These are phyloP conservation scores for Acanthamoeba quina DNA, from an alignment of 208 protist genomes.

Conservation along the genomic window DNA sequence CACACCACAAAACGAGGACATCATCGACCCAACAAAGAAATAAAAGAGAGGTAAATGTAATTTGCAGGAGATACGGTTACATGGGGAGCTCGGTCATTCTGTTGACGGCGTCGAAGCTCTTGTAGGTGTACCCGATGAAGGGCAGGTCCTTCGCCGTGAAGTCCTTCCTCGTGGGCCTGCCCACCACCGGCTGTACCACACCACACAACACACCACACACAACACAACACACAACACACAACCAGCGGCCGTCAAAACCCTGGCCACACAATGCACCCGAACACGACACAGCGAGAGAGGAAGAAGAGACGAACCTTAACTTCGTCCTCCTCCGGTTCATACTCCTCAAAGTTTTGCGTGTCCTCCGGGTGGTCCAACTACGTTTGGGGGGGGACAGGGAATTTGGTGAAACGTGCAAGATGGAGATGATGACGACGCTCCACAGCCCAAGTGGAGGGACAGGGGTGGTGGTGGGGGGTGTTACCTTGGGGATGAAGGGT, in stretches of 20 bases:
- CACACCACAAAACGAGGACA: too few species aligned
- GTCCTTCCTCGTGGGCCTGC: neutral
- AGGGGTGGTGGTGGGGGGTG: neutral
- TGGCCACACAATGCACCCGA: neutral
- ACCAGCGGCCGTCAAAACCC: neutral
- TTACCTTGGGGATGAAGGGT: slow-evolving; percentile 62
- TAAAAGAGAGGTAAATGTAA: neutral
- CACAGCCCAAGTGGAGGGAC: neutral
- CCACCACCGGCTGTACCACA: neutral
- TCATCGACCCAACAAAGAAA: too few species aligned
- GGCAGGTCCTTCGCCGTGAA: slow-evolving; percentile 57
- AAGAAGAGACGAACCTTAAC: neutral
- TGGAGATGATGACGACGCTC: neutral
- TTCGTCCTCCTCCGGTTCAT: slow-evolving; percentile 43
- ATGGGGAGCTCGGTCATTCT: slow-evolving; percentile 37
- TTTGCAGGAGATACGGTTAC: neutral
- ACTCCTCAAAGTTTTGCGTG: slow-evolving; percentile 68
- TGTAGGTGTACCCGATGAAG: slow-evolving; percentile 73
- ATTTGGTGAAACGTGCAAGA: neutral
- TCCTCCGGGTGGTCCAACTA: slow-evolving; percentile 66
- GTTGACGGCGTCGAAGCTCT: slow-evolving; percentile 74
- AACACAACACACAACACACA: neutral
- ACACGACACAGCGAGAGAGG: neutral
- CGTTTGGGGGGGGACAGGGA: neutral
- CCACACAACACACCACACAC: too few species aligned